phyloP scores from a whole-genome alignment of 805 yeast species.

The Clavispora vitiphila region DNA sequence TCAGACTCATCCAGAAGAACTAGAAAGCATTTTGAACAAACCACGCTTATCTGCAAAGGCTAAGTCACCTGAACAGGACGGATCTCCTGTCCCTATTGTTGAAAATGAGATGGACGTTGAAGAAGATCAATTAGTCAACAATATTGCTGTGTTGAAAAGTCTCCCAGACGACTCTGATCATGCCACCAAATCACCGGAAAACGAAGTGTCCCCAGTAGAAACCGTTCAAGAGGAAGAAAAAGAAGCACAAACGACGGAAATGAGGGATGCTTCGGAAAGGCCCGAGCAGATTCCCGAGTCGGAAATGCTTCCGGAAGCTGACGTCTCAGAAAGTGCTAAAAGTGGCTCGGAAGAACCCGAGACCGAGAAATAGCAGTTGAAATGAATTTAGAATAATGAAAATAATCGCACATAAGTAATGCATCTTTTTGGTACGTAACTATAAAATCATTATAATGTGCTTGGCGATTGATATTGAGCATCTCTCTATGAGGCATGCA shows the following conservation, averaged over 20 bases:
- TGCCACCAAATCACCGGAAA: neutral
- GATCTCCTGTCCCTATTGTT: neutral
- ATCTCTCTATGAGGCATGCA: too few relatives aligned
- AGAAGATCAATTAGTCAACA: neutral
- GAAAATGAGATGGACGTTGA: neutral
- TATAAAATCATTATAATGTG: too few relatives aligned
- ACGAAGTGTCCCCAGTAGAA: neutral
- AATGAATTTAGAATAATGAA: neutral
- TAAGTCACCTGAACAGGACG: slow-evolving; percentile 1
- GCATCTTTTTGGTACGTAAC: too few relatives aligned
- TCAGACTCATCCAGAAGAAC: slow-evolving; percentile 3
- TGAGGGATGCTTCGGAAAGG: neutral
- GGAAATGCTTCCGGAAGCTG: neutral
- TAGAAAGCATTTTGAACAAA: neutral
- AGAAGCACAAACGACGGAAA: neutral
- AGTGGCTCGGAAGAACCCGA: neutral
- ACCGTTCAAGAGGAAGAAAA: neutral
- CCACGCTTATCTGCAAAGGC: neutral
- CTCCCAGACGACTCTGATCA: neutral
- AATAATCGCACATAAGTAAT: neutral
- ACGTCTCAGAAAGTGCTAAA: neutral
- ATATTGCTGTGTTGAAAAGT: neutral
- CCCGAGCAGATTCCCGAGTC: neutral
- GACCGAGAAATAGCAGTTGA: neutral
- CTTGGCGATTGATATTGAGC: too few relatives aligned